phyloP scores from a whole-genome alignment of 1,284 basidiomycete genomes.

The Schizophyllum commune region DNA sequence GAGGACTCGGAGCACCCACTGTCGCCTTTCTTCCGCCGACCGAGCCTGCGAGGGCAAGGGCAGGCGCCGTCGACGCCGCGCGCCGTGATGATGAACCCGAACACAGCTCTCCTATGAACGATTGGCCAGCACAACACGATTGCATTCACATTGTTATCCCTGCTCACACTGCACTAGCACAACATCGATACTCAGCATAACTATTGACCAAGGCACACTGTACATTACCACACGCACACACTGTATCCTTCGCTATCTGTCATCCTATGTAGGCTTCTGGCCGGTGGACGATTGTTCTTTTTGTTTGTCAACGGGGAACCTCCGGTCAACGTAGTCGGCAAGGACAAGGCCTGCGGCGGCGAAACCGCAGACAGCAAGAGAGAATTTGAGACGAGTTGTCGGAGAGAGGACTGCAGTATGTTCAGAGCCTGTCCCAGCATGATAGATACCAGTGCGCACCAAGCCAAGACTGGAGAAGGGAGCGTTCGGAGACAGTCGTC shows the following conservation, averaged over 20 bases:
- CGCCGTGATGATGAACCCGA: neutral
- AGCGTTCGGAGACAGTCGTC: constrained; percentile 16
- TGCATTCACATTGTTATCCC: neutral
- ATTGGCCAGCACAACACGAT: neutral
- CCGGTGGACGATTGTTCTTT: constrained; percentile 1
- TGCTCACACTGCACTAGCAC: neutral
- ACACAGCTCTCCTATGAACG: neutral
- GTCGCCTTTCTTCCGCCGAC: constrained; percentile 25
- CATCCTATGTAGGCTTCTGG: neutral
- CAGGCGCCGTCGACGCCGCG: neutral
- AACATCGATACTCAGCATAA: neutral
- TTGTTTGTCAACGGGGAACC: constrained; percentile 20
- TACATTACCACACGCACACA: neutral
- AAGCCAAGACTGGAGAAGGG: constrained; percentile 36
- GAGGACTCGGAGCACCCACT: constrained; percentile 18
- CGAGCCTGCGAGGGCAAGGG: constrained; percentile 13
- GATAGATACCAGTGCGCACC: constrained; percentile 19
- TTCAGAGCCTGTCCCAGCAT: constrained; percentile 3
- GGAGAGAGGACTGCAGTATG: constrained; percentile 44
- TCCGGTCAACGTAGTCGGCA: constrained; percentile 50
- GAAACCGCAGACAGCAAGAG: constrained; percentile 45
- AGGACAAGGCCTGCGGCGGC: constrained; percentile 43
- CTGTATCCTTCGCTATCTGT: neutral
- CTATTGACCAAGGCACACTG: neutral
- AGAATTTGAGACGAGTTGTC: constrained; percentile 49